Evolutionary conservation across 805 yeast species (phyloP).

Genomic region (Cyberlindnera misumaiensis): DNA sequence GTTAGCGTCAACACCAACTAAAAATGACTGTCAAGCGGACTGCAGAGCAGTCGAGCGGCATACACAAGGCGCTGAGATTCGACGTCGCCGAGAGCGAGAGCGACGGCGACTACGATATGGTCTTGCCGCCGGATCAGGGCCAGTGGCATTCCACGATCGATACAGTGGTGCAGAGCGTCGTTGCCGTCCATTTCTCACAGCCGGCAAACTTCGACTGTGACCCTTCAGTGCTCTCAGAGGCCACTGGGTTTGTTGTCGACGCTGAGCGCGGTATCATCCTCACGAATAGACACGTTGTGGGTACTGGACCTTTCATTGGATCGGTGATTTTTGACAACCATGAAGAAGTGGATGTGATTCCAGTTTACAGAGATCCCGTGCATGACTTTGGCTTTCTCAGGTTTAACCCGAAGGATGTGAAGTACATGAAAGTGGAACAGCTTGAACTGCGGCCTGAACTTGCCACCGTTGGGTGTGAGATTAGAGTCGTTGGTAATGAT

Average conservation of each 20-base stretch:
- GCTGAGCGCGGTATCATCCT: conserved; percentile 72
- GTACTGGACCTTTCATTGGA: conserved; percentile 91
- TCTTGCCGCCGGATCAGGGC: no score
- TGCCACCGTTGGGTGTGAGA: conserved; percentile 88
- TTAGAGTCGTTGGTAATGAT: conserved; percentile 93
- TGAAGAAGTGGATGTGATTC: conserved; percentile 82
- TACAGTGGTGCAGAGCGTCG: conserved; percentile 77
- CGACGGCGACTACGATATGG: no score
- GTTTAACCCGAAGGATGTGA: conserved; percentile 65
- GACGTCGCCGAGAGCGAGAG: no score
- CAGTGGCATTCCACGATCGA: conserved; percentile 79
- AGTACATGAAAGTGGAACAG: conserved; percentile 65
- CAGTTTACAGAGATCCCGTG: conserved; percentile 88
- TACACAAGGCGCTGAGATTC: no score
- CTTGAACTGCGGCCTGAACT: conserved; percentile 69
- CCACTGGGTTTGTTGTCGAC: conserved; percentile 95
- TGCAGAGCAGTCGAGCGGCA: no score
- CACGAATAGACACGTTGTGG: conserved; percentile 92
- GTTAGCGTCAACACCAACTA: no score
- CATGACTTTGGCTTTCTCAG: conserved; percentile 90
- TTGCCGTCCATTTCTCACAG: conserved; percentile 82
- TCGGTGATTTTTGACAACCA: conserved; percentile 91
- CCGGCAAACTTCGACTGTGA: conserved; percentile 87
- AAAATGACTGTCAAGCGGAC: no score
- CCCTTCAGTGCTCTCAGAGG: conserved; percentile 72